These are phyloP conservation scores for Phaeotremella fagi DNA, from an alignment of 768 basidiomycete genomes.

Conservation along the genomic window DNA sequence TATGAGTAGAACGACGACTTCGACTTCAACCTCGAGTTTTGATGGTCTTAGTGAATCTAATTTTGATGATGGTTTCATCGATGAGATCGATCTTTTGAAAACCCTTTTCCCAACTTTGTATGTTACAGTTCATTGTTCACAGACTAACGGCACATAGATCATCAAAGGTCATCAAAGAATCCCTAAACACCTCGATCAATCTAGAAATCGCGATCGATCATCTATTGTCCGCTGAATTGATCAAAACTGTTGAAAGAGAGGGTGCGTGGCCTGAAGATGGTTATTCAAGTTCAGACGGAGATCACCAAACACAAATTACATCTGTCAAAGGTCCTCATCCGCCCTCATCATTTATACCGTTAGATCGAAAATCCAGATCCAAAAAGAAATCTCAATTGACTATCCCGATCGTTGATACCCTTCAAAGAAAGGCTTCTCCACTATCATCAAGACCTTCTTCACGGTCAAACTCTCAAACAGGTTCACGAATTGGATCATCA, in stretches of 20 bases:
- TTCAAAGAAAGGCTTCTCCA: conserved; percentile 25
- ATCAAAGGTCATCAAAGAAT: conserved; percentile 5
- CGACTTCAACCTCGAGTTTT: background rate
- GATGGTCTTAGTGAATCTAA: too few species aligned
- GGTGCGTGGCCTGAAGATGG: conserved; percentile 38
- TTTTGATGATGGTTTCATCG: background rate
- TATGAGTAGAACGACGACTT: conserved; percentile 1
- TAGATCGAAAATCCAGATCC: background rate
- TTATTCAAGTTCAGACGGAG: background rate
- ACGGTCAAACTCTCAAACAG: background rate
- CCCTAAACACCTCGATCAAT: conserved; percentile 7
- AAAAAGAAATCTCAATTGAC: conserved; percentile 10
- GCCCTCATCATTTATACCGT: too few species aligned
- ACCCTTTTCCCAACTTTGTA: conserved; percentile 30
- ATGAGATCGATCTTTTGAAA: conserved; percentile 26
- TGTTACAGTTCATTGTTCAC: conserved; percentile 1
- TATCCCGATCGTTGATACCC: conserved; percentile 31
- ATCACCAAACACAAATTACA: background rate
- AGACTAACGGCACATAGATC: conserved; percentile 9
- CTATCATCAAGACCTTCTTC: conserved; percentile 16
- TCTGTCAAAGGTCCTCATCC: background rate
- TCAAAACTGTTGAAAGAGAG: conserved; percentile 27
- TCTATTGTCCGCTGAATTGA: conserved; percentile 37
- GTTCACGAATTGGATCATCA: conserved; percentile 1
- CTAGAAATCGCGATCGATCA: conserved; percentile 39